A percentile compares a stretch with the other conserved stretches of the same genome.
Conservation (phyloP, 257 asterid genomes). For the Oldenlandia corymbosa region DNA sequence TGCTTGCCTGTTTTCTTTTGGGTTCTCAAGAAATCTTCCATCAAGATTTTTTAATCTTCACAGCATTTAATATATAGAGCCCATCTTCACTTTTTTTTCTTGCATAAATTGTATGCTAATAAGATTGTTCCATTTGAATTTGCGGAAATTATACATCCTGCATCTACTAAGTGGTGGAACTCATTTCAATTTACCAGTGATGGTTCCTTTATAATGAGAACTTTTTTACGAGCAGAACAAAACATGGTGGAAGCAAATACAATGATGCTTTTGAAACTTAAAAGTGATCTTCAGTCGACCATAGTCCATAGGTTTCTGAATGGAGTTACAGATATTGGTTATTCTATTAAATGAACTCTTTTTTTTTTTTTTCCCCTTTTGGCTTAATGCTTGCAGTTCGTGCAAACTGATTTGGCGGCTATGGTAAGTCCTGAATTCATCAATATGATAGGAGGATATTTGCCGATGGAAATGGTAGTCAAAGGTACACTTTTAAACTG, state of each 20-base stretch:
- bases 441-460: constrained; percentile 50
- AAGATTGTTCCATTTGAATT: background rate
- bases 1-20: constrained; percentile 1
- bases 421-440: constrained; percentile 39
- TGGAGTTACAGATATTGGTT: background rate
- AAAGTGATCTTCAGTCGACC: background rate
- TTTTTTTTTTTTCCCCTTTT: too few relatives aligned
- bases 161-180: background rate
- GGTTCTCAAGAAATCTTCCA: background rate
- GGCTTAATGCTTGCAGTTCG: constrained; percentile 50
- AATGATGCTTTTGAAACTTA: background rate
- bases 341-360: background rate
- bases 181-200: background rate
- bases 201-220: background rate
- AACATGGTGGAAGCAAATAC: background rate
- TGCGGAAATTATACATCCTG: background rate
- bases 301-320: background rate
- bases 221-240: background rate
- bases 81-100: background rate
- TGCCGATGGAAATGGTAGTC: constrained; percentile 78
- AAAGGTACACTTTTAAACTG: constrained; percentile 43
- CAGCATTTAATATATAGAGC: background rate
- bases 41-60: background rate
- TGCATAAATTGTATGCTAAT: too few relatives aligned
- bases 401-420: constrained; percentile 66